Conservation (phyloP, 331 rosid species). For the Cydonia oblonga region DNA sequence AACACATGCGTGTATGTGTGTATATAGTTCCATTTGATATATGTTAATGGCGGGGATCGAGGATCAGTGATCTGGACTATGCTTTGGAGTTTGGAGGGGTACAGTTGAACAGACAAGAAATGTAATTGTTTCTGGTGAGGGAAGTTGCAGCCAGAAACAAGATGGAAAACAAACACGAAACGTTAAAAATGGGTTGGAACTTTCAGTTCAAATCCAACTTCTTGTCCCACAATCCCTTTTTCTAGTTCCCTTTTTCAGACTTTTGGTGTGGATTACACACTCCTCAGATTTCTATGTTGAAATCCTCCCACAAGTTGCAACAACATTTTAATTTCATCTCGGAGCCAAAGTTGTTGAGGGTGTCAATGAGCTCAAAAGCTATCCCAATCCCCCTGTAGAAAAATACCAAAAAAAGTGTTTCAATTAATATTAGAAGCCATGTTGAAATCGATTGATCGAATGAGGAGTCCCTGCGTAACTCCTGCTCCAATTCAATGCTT, state of each 20-base stretch:
- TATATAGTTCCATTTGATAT: too few relatives aligned
- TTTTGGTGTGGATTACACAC: background rate
- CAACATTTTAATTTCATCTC: constrained; percentile 19
- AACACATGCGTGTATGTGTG: too few relatives aligned
- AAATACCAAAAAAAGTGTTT: constrained; percentile 5
- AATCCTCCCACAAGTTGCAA: background rate
- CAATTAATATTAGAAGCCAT: constrained; percentile 20
- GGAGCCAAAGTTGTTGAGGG: constrained; percentile 28
- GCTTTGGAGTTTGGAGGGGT: too few relatives aligned
- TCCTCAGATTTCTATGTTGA: background rate
- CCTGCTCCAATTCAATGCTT: background rate
- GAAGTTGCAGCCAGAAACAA: too few relatives aligned
- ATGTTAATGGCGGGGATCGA: too few relatives aligned
- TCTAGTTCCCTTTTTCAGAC: constrained; percentile 9
- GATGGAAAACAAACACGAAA: constrained; percentile 40
- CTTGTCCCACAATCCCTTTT: constrained; percentile 29
- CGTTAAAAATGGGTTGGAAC: constrained; percentile 31
- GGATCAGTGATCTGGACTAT: too few relatives aligned
- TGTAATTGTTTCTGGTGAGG: too few relatives aligned
- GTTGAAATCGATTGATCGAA: background rate
- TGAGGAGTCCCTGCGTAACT: background rate
- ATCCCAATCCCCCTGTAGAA: constrained; percentile 11
- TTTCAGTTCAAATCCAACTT: constrained; percentile 62
- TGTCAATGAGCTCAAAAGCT: too few relatives aligned
- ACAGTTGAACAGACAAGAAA: too few relatives aligned